Base-by-base conservation (phyloP, 2,329 filamentous ascomycete species). In the Fusarium sp. region DNA sequence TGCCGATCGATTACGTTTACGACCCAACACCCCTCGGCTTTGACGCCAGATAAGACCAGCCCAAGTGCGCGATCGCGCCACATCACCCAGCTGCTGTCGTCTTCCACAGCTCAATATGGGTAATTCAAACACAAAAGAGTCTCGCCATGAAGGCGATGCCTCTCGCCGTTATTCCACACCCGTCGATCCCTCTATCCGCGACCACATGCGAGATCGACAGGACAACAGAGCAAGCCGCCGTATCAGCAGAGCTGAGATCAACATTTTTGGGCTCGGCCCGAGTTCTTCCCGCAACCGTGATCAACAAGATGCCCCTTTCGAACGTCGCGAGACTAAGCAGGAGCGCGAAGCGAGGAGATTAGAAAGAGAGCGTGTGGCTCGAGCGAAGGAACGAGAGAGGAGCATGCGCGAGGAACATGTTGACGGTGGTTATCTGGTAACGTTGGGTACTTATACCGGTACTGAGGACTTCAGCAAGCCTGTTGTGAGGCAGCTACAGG, bases 351-450 rank as follows among this genome's bases (percentile, higher is more conserved):
- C 93, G 20, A 87, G 95, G 67, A 92, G 91, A 67, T 82, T 93
- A 57, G 95, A 97, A 78, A 91, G 89, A 75, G 95, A 98, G 78
- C 89, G 93, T 45, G 83, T 86, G 16, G 85, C 88, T 37, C 86
- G 96, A 60, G 81, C 91, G 42, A 93, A 93, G 78, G 96, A 99
- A 78, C 88, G 96, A 47, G 94, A 97, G 79, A 87, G 92, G 70
- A 99, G 96, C 76, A 89, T 98, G 82, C 89, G 85, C 68, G 94
- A 97, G 74, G 96, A 99, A 77, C 89, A 94, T 78, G 92, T 98
- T 4, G 96, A 99, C 79, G 96, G 96, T 20, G 96, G 96, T 23
- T 99, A 91, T 81, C 82, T 99, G 47, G 96, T 99, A 33, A 99
- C 96, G 0, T 88, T 97, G 76, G 96, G 96, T 36, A 92, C 94